These are phyloP conservation scores for Flaveria ramosissima DNA, from an alignment of 129 eudicot species.

Conservation along the genomic window DNA sequence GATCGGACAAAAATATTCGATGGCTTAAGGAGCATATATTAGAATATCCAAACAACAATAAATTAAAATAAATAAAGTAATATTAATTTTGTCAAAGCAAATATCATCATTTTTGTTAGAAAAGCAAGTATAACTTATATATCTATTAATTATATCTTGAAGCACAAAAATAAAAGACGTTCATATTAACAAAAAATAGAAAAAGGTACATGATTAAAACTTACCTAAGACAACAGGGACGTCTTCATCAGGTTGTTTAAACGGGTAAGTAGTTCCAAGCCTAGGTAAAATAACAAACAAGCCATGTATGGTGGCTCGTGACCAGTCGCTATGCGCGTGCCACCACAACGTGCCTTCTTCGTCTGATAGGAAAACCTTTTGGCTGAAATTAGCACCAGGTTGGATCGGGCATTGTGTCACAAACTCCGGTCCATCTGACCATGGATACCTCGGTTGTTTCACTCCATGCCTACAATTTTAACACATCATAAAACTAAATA, in stretches of 20 bases:
- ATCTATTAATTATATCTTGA: background rate
- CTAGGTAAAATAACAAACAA: constrained; percentile 46
- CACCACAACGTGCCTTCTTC: constrained; percentile 76
- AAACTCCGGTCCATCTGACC: constrained; percentile 71
- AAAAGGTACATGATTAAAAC: constrained; percentile 13
- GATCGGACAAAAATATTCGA: constrained; percentile 5
- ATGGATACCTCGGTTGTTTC: constrained; percentile 63
- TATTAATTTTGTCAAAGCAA: background rate
- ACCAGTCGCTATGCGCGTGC: constrained; percentile 79
- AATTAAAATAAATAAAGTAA: background rate
- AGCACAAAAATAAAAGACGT: background rate
- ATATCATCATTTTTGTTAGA: background rate
- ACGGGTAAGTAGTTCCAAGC: constrained; percentile 48
- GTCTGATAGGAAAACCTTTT: constrained; percentile 44
- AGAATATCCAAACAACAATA: constrained; percentile 3
- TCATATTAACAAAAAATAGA: background rate
- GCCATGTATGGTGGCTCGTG: constrained; percentile 63
- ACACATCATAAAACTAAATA: background rate
- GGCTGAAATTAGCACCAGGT: constrained; percentile 58
- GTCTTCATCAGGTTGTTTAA: constrained; percentile 49
- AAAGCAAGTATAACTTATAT: background rate
- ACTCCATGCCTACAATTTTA: constrained; percentile 60
- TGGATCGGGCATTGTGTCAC: constrained; percentile 64
- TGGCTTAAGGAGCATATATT: background rate
- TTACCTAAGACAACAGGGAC: constrained; percentile 52